Percentiles rank a stretch among this genome's conserved stretches.
Conservation (phyloP, 306 rosid species). For the Astragalus membranaceus region DNA sequence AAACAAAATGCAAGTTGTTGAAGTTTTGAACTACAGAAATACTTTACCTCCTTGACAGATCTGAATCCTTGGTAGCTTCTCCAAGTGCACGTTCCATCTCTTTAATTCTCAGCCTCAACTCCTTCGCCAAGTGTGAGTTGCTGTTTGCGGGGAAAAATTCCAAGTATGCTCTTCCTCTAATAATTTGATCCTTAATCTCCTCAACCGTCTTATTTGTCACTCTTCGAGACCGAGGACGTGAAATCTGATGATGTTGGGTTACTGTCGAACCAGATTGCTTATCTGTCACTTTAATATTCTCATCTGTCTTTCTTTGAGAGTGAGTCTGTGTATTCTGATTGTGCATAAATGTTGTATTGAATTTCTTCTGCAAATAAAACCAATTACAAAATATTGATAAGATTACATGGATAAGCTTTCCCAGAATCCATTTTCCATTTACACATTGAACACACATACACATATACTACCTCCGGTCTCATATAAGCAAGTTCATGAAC, state of each 20-base stretch:
- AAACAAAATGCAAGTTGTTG: conserved; percentile 9
- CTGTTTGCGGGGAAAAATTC: conserved; percentile 58
- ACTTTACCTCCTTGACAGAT: conserved; percentile 65
- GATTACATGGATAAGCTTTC: conserved; percentile 4
- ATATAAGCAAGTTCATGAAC: too few relatives aligned
- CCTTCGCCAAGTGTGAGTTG: conserved; percentile 66
- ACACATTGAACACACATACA: neutral
- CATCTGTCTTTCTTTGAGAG: conserved; percentile 23
- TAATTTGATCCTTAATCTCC: conserved; percentile 80
- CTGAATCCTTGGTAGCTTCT: conserved; percentile 62
- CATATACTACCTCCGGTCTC: neutral
- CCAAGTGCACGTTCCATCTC: conserved; percentile 72
- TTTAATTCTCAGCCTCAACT: conserved; percentile 67
- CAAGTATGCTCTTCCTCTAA: conserved; percentile 82
- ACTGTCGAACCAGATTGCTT: conserved; percentile 22
- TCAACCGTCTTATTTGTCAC: conserved; percentile 42
- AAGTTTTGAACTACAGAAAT: conserved; percentile 7
- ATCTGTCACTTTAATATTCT: conserved; percentile 22
- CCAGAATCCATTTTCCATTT: neutral
- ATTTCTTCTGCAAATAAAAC: conserved; percentile 39
- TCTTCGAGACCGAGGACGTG: conserved; percentile 24
- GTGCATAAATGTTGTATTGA: conserved; percentile 21
- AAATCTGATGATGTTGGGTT: conserved; percentile 26
- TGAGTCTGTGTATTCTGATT: conserved; percentile 27
- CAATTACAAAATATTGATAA: neutral